Evolutionary conservation across 768 basidiomycete genomes (phyloP).

Genomic region (Mycena vitilis): DNA sequence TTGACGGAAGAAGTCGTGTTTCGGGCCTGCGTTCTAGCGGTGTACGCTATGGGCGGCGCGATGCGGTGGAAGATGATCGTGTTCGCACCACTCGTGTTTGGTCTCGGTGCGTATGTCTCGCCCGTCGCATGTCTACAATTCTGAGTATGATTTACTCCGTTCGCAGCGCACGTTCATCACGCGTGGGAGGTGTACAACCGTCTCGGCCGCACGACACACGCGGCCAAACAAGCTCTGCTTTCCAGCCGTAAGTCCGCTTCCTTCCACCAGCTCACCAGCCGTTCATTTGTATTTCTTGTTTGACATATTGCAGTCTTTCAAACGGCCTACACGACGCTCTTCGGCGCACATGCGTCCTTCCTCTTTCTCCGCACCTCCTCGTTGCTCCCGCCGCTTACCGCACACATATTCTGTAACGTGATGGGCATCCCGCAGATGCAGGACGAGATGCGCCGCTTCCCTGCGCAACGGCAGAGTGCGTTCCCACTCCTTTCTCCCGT

Average conservation of each 20-base stretch:
- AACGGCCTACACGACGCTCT: constrained; percentile 89
- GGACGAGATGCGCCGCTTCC: constrained; percentile 66
- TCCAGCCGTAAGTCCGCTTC: constrained; percentile 65
- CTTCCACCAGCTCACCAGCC: too few species aligned
- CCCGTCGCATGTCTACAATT: too few species aligned
- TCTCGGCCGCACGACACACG: constrained; percentile 74
- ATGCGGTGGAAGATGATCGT: constrained; percentile 74
- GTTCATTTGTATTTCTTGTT: too few species aligned
- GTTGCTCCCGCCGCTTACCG: constrained; percentile 77
- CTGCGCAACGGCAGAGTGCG: constrained; percentile 64
- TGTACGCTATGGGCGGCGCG: constrained; percentile 75
- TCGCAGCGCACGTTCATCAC: constrained; percentile 90
- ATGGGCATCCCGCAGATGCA: constrained; percentile 88
- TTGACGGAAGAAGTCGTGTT: constrained; percentile 95
- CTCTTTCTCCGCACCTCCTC: constrained; percentile 90
- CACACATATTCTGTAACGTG: constrained; percentile 93
- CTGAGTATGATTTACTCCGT: neutral
- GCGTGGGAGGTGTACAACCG: constrained; percentile 87
- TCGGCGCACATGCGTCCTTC: constrained; percentile 89
- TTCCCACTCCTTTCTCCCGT: constrained; percentile 26
- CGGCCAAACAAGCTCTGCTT: constrained; percentile 71
- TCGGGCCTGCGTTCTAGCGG: constrained; percentile 82
- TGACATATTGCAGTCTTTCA: too few species aligned
- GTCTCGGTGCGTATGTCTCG: constrained; percentile 70
- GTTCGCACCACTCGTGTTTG: constrained; percentile 87